These are phyloP conservation scores for Neoconidiobolus thromboides DNA, from an alignment of 371 early-diverging fungal species.

Conservation along the genomic window DNA sequence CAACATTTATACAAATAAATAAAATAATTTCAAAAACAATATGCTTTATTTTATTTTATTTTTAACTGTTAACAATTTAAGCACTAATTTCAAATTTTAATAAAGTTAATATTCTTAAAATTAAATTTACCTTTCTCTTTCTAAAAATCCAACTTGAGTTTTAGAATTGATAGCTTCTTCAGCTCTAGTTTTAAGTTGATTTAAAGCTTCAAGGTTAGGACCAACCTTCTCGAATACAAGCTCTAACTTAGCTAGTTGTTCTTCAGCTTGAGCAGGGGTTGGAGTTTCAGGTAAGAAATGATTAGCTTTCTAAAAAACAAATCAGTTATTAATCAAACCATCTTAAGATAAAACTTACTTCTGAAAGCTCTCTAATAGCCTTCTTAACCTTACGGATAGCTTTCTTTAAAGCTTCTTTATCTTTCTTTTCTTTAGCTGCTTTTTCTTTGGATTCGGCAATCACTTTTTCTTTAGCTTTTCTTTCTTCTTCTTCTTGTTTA, in stretches of 20 bases:
- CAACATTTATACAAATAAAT: too few relatives aligned
- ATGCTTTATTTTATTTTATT: too few relatives aligned
- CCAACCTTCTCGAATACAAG: slow-evolving; percentile 30
- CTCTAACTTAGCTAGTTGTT: slow-evolving; percentile 43
- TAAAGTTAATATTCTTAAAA: too few relatives aligned
- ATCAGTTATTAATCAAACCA: too few relatives aligned
- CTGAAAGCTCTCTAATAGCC: slow-evolving; percentile 56
- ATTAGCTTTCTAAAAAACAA: slow-evolving; percentile 17
- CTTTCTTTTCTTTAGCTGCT: slow-evolving; percentile 32
- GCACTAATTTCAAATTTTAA: too few relatives aligned
- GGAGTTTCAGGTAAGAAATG: slow-evolving; percentile 43
- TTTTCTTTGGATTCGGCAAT: slow-evolving; percentile 40
- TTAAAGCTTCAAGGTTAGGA: slow-evolving; percentile 13
- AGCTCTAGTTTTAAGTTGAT: slow-evolving; percentile 11
- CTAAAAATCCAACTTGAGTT: slow-evolving; percentile 11
- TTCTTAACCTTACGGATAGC: slow-evolving; percentile 81
- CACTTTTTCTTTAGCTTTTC: slow-evolving; percentile 21
- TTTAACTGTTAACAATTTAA: too few relatives aligned
- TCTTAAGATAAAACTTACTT: slow-evolving; percentile 8
- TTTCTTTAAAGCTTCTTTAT: slow-evolving; percentile 52
- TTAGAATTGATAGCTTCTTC: slow-evolving; percentile 7
- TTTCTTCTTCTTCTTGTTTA: slow-evolving; percentile 16
- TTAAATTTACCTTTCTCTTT: background rate
- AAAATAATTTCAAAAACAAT: too few relatives aligned
- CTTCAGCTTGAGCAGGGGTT: slow-evolving; percentile 30